A percentile compares a stretch with the other conserved stretches of the same genome.
phyloP scores from a whole-genome alignment of 1,139 yeast species.

The Blastobotrys serpentis region DNA sequence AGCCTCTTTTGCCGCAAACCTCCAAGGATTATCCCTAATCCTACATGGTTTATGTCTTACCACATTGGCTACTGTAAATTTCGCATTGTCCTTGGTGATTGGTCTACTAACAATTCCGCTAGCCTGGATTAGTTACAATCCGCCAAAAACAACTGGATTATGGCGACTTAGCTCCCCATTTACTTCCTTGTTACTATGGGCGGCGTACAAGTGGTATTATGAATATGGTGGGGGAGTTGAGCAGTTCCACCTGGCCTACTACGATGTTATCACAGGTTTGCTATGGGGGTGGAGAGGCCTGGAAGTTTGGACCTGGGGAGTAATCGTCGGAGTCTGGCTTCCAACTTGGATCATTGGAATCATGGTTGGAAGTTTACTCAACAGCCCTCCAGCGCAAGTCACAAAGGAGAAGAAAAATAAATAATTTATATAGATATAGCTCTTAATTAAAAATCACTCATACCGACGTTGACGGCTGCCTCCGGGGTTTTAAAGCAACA shows the following conservation, averaged over 20 bases:
- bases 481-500: too few relatives aligned
- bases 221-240: background rate
- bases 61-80: constrained; percentile 77
- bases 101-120: constrained; percentile 72
- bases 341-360: constrained; percentile 73
- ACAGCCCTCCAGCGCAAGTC: constrained; percentile 8
- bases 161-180: constrained; percentile 6
- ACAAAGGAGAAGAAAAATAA: constrained; percentile 13
- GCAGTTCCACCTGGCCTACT: background rate
- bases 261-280: constrained; percentile 41
- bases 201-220: constrained; percentile 7
- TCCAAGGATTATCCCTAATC: constrained; percentile 49
- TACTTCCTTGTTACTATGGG: constrained; percentile 3
- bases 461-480: too few relatives aligned
- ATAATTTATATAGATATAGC: constrained; percentile 3
- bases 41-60: constrained; percentile 68
- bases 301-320: constrained; percentile 86
- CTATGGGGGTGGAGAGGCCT: constrained; percentile 65
- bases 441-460: background rate
- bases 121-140: constrained; percentile 50
- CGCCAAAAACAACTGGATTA: background rate
- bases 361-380: constrained; percentile 29
- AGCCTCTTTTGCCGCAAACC: constrained; percentile 18
- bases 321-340: constrained; percentile 72
- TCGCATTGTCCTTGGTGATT: constrained; percentile 70